These are phyloP conservation scores for Xerocomus potaroensis DNA, from an alignment of 768 basidiomycete genomes.

Conservation along the genomic window DNA sequence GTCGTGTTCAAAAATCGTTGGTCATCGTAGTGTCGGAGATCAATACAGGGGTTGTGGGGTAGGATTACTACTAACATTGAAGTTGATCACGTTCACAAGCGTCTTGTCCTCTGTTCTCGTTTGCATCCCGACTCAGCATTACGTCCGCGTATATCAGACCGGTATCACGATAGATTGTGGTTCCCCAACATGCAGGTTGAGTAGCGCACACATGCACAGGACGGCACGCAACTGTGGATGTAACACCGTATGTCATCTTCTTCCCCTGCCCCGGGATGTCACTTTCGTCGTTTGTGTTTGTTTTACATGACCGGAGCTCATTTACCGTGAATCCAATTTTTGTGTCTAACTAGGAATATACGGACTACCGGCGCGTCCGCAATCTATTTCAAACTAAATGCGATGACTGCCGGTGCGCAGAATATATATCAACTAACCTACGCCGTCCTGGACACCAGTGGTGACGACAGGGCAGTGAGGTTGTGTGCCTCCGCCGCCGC, in stretches of 20 bases:
- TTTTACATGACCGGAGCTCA: conserved; percentile 2
- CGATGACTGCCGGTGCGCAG: conserved; percentile 46
- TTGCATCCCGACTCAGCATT: conserved; percentile 43
- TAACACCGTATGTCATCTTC: conserved; percentile 31
- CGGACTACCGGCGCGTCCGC: conserved; percentile 52
- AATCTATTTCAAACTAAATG: conserved; percentile 67
- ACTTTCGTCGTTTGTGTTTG: not conserved
- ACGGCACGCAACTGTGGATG: conserved; percentile 57
- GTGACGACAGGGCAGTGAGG: conserved; percentile 9
- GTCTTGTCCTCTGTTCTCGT: not conserved
- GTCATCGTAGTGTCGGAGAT: conserved; percentile 33
- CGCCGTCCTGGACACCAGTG: conserved; percentile 24
- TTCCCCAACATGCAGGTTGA: conserved; percentile 46
- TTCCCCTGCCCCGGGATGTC: not conserved
- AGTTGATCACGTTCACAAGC: conserved; percentile 5
- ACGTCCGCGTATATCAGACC: conserved; percentile 57
- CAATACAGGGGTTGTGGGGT: conserved; percentile 43
- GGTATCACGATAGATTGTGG: conserved; percentile 57
- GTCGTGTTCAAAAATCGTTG: conserved; percentile 9
- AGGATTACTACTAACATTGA: conserved; percentile 8
- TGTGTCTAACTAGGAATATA: conserved; percentile 27
- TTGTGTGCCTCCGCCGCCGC: not conserved
- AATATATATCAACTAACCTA: conserved; percentile 31
- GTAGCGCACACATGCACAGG: conserved; percentile 55
- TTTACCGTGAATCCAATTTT: not conserved